phyloP scores from a whole-genome alignment of 768 basidiomycete species.

The Leccinum aurantiacum region DNA sequence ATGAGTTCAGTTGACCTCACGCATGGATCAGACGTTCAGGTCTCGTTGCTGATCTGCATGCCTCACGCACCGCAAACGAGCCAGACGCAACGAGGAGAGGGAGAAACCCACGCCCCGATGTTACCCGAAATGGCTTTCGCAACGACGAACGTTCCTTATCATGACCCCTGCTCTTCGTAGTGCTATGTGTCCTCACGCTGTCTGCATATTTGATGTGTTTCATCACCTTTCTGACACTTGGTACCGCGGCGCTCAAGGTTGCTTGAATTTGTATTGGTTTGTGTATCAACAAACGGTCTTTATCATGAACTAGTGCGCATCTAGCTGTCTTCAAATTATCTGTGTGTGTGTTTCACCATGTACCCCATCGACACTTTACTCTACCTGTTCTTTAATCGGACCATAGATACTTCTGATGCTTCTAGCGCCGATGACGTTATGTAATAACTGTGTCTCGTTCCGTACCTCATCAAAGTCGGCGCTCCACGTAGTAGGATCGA shows the following conservation, averaged over 20 bases:
- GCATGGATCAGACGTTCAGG: constrained; percentile 25
- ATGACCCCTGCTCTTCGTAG: constrained; percentile 15
- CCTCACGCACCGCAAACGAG: constrained; percentile 16
- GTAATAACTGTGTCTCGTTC: too few species aligned
- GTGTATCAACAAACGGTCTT: not conserved
- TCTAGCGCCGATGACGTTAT: too few species aligned
- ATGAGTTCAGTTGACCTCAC: constrained; percentile 5
- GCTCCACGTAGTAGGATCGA: too few species aligned
- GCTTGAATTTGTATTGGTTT: not conserved
- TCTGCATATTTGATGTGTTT: constrained; percentile 12
- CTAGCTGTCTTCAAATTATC: not conserved
- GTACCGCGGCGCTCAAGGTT: constrained; percentile 1
- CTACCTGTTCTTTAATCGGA: not conserved
- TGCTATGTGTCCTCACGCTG: constrained; percentile 4
- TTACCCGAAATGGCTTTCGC: constrained; percentile 28
- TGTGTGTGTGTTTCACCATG: not conserved
- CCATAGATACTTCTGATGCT: too few species aligned
- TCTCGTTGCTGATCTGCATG: constrained; percentile 32
- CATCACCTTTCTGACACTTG: constrained; percentile 3
- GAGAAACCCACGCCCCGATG: not conserved
- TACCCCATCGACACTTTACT: not conserved
- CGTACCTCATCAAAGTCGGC: too few species aligned
- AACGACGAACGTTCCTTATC: constrained; percentile 23
- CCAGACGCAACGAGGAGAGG: not conserved
- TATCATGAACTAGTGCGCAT: not conserved